Evolutionary conservation across 805 yeast genomes (phyloP).

Genomic region (Soucietia sequanensis): DNA sequence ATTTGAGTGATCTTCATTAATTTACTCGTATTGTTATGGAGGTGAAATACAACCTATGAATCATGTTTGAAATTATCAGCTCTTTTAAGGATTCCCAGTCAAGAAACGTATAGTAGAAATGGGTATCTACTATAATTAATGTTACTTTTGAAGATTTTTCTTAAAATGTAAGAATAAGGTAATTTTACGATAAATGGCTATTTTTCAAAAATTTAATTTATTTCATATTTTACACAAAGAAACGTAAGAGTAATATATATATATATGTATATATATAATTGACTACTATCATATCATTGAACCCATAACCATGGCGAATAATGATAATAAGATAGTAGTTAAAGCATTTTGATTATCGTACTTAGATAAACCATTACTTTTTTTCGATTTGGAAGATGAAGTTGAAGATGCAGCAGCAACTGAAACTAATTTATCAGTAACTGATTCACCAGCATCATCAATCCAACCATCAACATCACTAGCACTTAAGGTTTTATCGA

Average conservation of each 20-base stretch:
- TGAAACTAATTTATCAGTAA: constrained; percentile 22
- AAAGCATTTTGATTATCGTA: not conserved
- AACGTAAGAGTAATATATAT: not conserved
- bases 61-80: no score
- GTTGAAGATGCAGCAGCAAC: constrained; percentile 18
- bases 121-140: no score
- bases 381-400: constrained; percentile 19
- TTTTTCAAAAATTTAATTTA: no score
- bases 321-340: not conserved
- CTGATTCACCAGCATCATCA: constrained; percentile 29
- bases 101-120: no score
- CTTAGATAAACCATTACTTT: constrained; percentile 13
- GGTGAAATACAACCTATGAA: no score
- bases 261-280: not conserved
- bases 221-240: no score
- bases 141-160: no score
- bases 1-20: no score
- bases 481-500: constrained; percentile 46
- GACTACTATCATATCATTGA: not conserved
- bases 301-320: not conserved
- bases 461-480: constrained; percentile 49
- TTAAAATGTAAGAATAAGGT: no score
- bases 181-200: no score
- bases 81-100: no score
- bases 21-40: no score